Base-by-base conservation (phyloP, 108 stramenopile species). In the Phaeodactylum tricornutum region DNA sequence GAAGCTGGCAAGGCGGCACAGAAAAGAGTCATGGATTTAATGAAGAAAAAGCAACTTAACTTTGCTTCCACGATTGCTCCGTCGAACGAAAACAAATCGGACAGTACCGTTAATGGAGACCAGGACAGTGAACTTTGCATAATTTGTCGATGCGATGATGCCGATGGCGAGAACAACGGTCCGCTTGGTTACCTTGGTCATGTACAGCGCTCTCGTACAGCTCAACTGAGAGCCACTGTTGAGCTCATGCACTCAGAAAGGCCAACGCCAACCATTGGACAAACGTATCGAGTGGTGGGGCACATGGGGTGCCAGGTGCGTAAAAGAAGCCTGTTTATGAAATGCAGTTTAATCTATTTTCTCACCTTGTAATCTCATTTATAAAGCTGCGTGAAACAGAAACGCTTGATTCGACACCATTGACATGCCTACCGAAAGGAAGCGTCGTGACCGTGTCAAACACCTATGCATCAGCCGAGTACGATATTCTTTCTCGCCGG, bases 101-200 rank as follows among this genome's bases (percentile, higher is more conserved):
- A 71, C 15, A 53, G 62, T 32, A 61, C 67, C 46, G 33, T 59
- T 23, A 50, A 57, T 12, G 79, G 72, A 6, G 72, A 77, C 24
- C 71, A 79, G 21, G 89, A 81, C 34, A 77, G 61, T 23, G 82
- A 86, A 35, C 59, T 77, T 8, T 93, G 92, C 52, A 93, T 93
- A 47, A 89, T 93, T 47, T 93, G 92, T 43, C 57, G 80, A 47
- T 85, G 92, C 55, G 84, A 86, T 50, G 89, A 84, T 45, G 74
- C 76, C 4, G 84, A 86, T 60, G 88, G 84, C 1, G 82, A 78
- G 52, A 74, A 64, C 56, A 83, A 87, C 57, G 85, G 81, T 20
- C 92, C 92, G 8, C 71, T 93, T 27, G 92, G 87, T 1, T 87
- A 73, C 47, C 56, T 93, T n/a, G 92, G 84, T 1, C 87, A 89